These are phyloP conservation scores for Metarhizium anisopliae DNA, from an alignment of 2,329 filamentous ascomycete species.

Conservation along the genomic window DNA sequence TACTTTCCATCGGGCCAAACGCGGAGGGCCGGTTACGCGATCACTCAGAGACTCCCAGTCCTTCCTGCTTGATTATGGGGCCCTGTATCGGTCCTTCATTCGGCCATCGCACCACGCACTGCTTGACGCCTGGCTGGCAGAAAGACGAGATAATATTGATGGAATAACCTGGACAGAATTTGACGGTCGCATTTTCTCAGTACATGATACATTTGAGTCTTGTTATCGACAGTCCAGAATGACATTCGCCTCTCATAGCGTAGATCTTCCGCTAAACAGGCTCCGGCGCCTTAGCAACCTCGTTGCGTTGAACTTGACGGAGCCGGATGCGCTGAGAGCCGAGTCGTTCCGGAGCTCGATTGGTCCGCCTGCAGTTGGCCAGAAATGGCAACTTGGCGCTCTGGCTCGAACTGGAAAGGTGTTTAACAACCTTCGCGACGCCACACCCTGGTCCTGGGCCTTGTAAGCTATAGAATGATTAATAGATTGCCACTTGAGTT, in stretches of 20 bases:
- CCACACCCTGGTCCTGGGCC: conserved; percentile 5
- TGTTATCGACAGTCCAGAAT: background rate
- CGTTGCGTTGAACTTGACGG: background rate
- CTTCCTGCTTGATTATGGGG: conserved; percentile 1
- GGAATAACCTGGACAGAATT: conserved; percentile 5
- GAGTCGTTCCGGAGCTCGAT: conserved; percentile 3
- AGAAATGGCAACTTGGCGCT: background rate
- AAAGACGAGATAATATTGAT: conserved; percentile 4
- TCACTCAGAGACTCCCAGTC: conserved; percentile 4
- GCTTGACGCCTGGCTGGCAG: conserved; percentile 1
- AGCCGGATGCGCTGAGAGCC: background rate
- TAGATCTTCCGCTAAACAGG: background rate
- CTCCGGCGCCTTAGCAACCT: conserved; percentile 4
- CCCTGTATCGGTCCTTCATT: conserved; percentile 4
- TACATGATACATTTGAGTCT: background rate
- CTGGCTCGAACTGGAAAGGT: conserved; percentile 2
- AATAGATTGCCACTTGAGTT: background rate
- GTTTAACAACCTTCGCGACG: conserved; percentile 1
- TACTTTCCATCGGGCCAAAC: background rate
- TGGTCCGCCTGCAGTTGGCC: background rate
- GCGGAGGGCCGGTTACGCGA: background rate
- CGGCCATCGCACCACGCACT: conserved; percentile 2
- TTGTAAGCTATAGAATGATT: background rate
- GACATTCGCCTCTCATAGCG: conserved; percentile 3
- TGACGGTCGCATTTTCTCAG: conserved; percentile 2